A percentile compares a stretch with the other conserved stretches of the same genome.
Evolutionary conservation across 176 grass and related monocot species (phyloP).

Genomic region (Areca catechu): DNA sequence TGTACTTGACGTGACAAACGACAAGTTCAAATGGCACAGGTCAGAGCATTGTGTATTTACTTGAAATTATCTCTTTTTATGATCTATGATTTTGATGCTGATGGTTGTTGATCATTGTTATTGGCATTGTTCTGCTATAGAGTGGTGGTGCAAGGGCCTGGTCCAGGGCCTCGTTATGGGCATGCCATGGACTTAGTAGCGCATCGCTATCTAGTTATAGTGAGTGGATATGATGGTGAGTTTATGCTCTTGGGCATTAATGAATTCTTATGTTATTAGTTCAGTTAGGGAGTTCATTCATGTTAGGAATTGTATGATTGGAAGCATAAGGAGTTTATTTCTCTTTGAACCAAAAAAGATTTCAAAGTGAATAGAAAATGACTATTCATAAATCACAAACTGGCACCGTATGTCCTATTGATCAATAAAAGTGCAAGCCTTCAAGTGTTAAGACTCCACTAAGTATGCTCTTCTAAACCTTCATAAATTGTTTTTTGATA

Average conservation of each 20-base stretch:
- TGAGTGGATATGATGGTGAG: constrained; percentile 90
- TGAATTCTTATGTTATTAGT: too few relatives aligned
- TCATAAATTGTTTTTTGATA: too few relatives aligned
- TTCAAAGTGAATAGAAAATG: too few relatives aligned
- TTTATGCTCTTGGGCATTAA: not conserved
- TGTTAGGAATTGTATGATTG: too few relatives aligned
- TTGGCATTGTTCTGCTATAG: constrained; percentile 28
- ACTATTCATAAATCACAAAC: too few relatives aligned
- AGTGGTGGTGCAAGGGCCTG: constrained; percentile 85
- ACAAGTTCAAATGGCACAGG: constrained; percentile 99
- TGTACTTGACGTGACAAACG: constrained; percentile 92
- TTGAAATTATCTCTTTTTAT: not conserved
- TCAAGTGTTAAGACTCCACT: too few relatives aligned
- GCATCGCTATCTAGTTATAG: constrained; percentile 80
- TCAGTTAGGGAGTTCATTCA: too few relatives aligned
- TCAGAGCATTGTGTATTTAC: not conserved
- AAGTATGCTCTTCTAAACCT: too few relatives aligned
- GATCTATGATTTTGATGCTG: not conserved
- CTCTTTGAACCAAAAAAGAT: too few relatives aligned
- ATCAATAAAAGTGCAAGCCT: too few relatives aligned
- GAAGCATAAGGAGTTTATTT: too few relatives aligned
- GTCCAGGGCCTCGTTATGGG: constrained; percentile 91
- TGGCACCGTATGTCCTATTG: too few relatives aligned
- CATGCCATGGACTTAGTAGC: constrained; percentile 94
- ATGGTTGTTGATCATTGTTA: constrained; percentile 9